A percentile compares a stretch with the other conserved stretches of the same genome.
These are phyloP conservation scores for Populus hybrid DNA, from an alignment of 441 rosid species.

Conservation along the genomic window DNA sequence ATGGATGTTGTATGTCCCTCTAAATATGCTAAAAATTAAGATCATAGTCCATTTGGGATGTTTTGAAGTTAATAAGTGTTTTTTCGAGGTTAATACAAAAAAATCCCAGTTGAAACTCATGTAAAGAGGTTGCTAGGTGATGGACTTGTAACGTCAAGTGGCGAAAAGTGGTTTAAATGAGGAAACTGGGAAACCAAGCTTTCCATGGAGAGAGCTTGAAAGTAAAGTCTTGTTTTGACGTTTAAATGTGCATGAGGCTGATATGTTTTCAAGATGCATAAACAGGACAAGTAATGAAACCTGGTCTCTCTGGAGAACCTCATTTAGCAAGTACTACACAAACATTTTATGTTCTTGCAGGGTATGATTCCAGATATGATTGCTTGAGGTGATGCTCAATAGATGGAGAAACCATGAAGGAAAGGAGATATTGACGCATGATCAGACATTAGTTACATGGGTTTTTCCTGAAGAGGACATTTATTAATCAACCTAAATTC, in stretches of 20 bases:
- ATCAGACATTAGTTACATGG: too few relatives aligned
- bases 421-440: not conserved
- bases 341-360: not conserved
- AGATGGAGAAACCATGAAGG: slow-evolving; percentile 10
- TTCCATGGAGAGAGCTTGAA: slow-evolving; percentile 16
- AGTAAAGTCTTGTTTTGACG: not conserved
- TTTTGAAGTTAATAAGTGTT: too few relatives aligned
- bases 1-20: too few relatives aligned
- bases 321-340: too few relatives aligned
- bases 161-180: slow-evolving; percentile 9
- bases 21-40: too few relatives aligned
- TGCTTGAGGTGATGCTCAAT: slow-evolving; percentile 12
- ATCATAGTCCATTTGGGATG: too few relatives aligned
- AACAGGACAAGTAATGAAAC: too few relatives aligned
- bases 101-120: not conserved
- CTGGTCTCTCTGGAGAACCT: too few relatives aligned
- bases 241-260: not conserved
- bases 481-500: too few relatives aligned
- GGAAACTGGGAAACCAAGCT: slow-evolving; percentile 15
- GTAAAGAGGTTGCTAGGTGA: not conserved
- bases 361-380: slow-evolving; percentile 9
- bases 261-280: not conserved
- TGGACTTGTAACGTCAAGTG: slow-evolving; percentile 1
- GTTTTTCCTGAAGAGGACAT: too few relatives aligned
- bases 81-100: not conserved